phyloP scores from a whole-genome alignment of 2,329 filamentous ascomycete genomes.

The Colletotrichum lupini region DNA sequence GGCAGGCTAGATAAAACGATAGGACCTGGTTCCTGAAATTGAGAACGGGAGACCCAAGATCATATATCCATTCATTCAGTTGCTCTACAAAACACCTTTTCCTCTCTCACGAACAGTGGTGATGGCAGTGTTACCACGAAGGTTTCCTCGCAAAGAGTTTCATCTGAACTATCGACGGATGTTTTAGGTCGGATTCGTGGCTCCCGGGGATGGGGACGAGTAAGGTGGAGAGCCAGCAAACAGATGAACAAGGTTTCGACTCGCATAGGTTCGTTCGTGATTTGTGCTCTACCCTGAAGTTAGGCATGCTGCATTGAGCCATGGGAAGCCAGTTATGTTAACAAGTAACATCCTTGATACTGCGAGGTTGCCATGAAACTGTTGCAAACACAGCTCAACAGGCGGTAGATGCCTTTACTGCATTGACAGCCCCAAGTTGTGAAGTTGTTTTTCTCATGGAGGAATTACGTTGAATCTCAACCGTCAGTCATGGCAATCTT shows the following conservation, averaged over 20 bases:
- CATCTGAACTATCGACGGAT: not conserved
- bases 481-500: not conserved
- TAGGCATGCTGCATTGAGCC: no score
- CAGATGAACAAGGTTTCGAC: not conserved
- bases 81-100: no score
- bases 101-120: not conserved
- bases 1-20: not conserved
- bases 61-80: no score
- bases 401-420: not conserved
- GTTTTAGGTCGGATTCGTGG: not conserved
- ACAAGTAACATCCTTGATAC: not conserved
- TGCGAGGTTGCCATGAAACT: not conserved
- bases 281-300: no score
- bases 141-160: constrained; percentile 11
- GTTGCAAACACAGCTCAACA: not conserved
- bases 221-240: not conserved
- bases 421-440: not conserved
- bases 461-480: not conserved
- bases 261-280: not conserved
- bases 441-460: not conserved
- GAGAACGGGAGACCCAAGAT: no score
- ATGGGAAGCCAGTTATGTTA: not conserved
- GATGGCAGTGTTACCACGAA: not conserved
- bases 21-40: rapidly evolving
- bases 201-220: not conserved